Percentiles rank a stretch among this genome's conserved stretches.
These are phyloP conservation scores for Populus trichocarpa DNA, from an alignment of 441 rosid genomes.

Conservation along the genomic window DNA sequence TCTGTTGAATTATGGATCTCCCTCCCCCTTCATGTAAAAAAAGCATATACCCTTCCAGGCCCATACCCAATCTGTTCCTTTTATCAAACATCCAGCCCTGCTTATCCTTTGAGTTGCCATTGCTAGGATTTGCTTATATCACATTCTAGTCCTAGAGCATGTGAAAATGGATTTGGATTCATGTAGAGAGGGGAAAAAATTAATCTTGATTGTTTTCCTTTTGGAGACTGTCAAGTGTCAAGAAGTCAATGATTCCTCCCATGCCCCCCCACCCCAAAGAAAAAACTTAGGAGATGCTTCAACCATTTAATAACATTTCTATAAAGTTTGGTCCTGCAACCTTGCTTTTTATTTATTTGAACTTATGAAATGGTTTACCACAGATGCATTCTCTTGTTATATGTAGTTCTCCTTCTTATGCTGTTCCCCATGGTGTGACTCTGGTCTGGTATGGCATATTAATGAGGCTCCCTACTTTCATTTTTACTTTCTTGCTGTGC, in stretches of 20 bases:
- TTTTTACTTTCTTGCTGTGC: slow-evolving; percentile 57
- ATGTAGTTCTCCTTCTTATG: not conserved
- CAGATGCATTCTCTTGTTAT: not conserved
- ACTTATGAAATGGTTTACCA: not conserved
- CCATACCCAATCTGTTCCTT: not conserved
- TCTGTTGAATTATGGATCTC: not conserved
- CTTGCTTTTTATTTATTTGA: not conserved
- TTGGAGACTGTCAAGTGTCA: not conserved
- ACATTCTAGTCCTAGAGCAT: not conserved
- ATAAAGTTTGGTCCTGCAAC: not conserved
- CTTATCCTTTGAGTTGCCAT: not conserved
- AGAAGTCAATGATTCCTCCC: not conserved
- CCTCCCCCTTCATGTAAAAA: not conserved
- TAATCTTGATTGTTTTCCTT: not conserved
- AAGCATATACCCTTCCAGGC: not conserved
- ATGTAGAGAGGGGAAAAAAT: not conserved
- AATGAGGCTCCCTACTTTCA: not conserved
- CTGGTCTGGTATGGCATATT: not conserved
- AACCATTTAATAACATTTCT: not conserved
- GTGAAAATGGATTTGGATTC: not conserved
- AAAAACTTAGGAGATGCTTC: no score
- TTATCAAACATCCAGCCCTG: not conserved
- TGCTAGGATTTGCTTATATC: not conserved
- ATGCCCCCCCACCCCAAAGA: no score
- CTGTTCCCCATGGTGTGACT: not conserved